Conservation (phyloP, 176 grass and related monocot species). For the Oryza australiensis region DNA sequence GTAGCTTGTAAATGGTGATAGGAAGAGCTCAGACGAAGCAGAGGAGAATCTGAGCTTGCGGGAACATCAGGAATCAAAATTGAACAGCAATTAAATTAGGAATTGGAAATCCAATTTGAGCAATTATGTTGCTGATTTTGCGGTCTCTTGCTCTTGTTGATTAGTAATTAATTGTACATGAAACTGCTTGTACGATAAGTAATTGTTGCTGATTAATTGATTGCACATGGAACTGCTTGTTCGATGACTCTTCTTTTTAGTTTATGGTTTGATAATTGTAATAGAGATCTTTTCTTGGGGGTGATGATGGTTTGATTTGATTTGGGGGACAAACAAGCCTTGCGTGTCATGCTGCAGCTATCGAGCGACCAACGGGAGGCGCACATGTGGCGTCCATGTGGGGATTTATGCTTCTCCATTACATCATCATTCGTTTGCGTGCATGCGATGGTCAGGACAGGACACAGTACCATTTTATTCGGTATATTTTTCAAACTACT, state of each 20-base stretch:
- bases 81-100: not conserved
- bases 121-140: not conserved
- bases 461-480: too few relatives aligned
- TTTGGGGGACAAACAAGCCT: not conserved
- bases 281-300: not conserved
- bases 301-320: not conserved
- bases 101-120: not conserved
- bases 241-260: not conserved
- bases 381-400: not conserved
- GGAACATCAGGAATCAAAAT: not conserved
- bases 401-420: not conserved
- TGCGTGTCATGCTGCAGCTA: not conserved
- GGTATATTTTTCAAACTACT: too few relatives aligned
- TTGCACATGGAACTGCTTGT: too few relatives aligned
- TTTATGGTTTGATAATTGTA: not conserved
- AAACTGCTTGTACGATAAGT: too few relatives aligned
- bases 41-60: not conserved
- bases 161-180: not conserved
- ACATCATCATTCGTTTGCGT: not conserved
- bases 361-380: not conserved
- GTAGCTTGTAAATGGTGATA: not conserved
- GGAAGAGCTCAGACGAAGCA: not conserved
- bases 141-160: not conserved
- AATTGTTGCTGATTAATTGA: not conserved
- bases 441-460: not conserved